Evolutionary conservation across 352 stramenopile species (phyloP).

Genomic region (Phytophthora meadii): DNA sequence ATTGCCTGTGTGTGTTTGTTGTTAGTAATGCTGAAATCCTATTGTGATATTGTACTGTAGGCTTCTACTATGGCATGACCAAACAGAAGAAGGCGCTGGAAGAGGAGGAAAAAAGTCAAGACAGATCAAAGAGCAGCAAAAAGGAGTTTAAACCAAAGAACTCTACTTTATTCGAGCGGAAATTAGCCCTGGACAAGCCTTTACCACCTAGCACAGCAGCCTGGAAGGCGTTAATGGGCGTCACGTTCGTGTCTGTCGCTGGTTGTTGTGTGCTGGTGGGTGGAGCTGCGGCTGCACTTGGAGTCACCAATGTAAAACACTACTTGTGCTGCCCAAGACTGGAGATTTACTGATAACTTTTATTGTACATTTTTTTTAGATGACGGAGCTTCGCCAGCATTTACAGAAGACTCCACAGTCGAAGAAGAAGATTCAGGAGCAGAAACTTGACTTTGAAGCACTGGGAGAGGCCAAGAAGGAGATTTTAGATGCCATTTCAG

Average conservation of each 20-base stretch:
- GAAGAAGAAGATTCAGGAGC: slow-evolving; percentile 17
- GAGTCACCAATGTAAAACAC: slow-evolving; percentile 49
- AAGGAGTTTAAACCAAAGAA: slow-evolving; percentile 33
- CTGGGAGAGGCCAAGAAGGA: slow-evolving; percentile 30
- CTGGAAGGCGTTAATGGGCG: slow-evolving; percentile 54
- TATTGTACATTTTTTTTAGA: slow-evolving; percentile 23
- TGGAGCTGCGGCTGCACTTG: slow-evolving; percentile 38
- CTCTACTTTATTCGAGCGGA: slow-evolving; percentile 47
- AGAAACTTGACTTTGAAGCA: slow-evolving; percentile 38
- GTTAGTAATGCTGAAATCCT: slow-evolving; percentile 1
- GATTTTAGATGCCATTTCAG: slow-evolving; percentile 16
- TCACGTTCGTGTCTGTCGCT: slow-evolving; percentile 52
- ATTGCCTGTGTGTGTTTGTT: not conserved
- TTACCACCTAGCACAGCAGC: slow-evolving; percentile 42
- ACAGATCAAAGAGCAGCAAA: slow-evolving; percentile 19
- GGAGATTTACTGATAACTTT: slow-evolving; percentile 15
- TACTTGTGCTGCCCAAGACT: not conserved
- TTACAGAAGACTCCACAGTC: slow-evolving; percentile 40
- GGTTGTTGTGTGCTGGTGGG: slow-evolving; percentile 50
- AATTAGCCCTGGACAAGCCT: slow-evolving; percentile 49
- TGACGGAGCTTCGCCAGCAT: slow-evolving; percentile 48
- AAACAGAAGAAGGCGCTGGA: slow-evolving; percentile 47
- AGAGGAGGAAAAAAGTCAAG: slow-evolving; percentile 42
- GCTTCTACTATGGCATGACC: slow-evolving; percentile 69
- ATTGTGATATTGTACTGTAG: slow-evolving; percentile 42